A percentile compares a stretch with the other conserved stretches of the same genome.
These are phyloP conservation scores for Backusella morwellensis DNA, from an alignment of 192 early-diverging fungal genomes.

Conservation along the genomic window DNA sequence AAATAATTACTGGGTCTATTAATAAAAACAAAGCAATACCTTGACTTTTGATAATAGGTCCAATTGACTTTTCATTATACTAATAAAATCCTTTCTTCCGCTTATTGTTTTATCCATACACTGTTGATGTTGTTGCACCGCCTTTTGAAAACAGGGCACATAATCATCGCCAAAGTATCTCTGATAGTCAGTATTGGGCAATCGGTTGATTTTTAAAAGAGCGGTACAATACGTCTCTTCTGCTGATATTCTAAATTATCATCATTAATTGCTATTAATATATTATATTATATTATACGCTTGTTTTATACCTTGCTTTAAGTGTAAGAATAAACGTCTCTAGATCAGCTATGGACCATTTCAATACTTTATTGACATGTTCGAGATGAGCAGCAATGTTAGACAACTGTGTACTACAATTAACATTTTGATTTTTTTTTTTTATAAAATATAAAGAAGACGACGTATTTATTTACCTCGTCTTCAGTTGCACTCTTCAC, in stretches of 20 bases:
- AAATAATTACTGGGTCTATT: not conserved
- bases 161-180: not conserved
- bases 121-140: not conserved
- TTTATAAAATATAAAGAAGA: no score
- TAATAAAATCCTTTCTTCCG: not conserved
- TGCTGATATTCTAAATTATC: not conserved
- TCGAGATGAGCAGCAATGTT: conserved; percentile 6
- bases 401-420: conserved; percentile 3
- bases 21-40: not conserved
- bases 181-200: not conserved
- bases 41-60: conserved; percentile 9
- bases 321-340: not conserved
- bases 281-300: not conserved
- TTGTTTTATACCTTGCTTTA: conserved; percentile 3
- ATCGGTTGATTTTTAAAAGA: conserved; percentile 2
- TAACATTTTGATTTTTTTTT: not conserved
- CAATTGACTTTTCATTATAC: conserved; percentile 1
- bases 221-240: conserved; percentile 6
- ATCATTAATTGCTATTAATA: not conserved
- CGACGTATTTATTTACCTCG: not conserved
- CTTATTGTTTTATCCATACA: conserved; percentile 10
- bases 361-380: conserved; percentile 20
- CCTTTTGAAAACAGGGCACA: not conserved
- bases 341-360: conserved; percentile 13
- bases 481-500: not conserved